Conservation (phyloP, 345 rosid genomes). For the Carallia brachiata region DNA sequence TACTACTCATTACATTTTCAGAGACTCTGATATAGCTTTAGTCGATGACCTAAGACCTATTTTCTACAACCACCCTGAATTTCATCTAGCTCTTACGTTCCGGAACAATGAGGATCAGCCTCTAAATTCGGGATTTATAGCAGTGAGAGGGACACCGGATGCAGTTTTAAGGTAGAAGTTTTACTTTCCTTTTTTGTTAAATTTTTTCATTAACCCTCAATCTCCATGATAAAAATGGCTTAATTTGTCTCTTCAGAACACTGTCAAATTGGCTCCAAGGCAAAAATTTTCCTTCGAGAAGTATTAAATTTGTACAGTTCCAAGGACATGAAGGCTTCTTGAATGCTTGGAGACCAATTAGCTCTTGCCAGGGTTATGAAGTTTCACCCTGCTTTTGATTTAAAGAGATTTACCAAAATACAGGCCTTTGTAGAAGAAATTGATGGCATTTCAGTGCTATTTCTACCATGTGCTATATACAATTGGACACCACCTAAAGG, state of each 20-base stretch:
- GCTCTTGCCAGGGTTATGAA: conserved; percentile 76
- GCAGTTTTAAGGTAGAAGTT: conserved; percentile 58
- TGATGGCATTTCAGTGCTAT: conserved; percentile 59
- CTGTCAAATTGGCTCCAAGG: conserved; percentile 46
- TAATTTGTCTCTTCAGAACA: neutral
- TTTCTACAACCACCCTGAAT: conserved; percentile 54
- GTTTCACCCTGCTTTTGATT: conserved; percentile 61
- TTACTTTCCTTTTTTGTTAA: neutral
- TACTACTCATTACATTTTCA: conserved; percentile 65
- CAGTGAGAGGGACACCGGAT: conserved; percentile 83
- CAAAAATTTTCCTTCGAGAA: conserved; percentile 58
- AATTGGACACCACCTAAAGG: conserved; percentile 99
- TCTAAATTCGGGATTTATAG: conserved; percentile 88
- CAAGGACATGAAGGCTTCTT: conserved; percentile 71
- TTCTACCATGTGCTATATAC: conserved; percentile 73
- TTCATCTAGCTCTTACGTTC: conserved; percentile 85
- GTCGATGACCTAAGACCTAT: conserved; percentile 63
- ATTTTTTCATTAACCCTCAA: conserved; percentile 1
- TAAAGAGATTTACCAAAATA: conserved; percentile 58
- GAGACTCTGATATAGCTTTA: conserved; percentile 85
- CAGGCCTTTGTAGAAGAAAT: conserved; percentile 59
- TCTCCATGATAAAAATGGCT: neutral
- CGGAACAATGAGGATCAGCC: conserved; percentile 94
- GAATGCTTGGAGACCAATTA: conserved; percentile 94
- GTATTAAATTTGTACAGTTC: conserved; percentile 66